Evolutionary conservation across 768 basidiomycete species (phyloP).

Genomic region (Boletus rex-veris): DNA sequence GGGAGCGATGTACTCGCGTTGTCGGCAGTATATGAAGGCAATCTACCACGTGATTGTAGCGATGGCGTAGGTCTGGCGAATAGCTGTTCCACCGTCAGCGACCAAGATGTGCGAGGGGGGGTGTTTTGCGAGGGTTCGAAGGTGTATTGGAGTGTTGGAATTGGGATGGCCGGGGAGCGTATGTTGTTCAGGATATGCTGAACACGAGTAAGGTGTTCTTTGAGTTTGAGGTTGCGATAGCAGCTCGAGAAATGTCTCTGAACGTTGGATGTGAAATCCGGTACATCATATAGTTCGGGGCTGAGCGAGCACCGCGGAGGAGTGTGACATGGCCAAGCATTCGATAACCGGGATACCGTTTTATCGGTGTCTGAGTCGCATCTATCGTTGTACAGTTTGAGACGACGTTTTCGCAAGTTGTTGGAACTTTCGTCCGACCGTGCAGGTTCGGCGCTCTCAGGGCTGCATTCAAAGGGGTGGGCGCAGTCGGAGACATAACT

Average conservation of each 20-base stretch:
- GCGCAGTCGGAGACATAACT: background rate
- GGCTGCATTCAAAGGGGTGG: background rate
- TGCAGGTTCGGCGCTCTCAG: background rate
- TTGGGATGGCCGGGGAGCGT: background rate
- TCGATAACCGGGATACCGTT: slow-evolving; percentile 1
- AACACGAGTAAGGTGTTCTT: background rate
- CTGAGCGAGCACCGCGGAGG: slow-evolving; percentile 1
- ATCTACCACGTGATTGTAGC: background rate
- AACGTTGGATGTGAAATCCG: background rate
- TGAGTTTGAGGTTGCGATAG: slow-evolving; percentile 6
- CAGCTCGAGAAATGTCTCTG: slow-evolving; percentile 6
- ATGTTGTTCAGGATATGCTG: background rate
- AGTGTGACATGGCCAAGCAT: slow-evolving; percentile 12
- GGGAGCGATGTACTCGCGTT: background rate
- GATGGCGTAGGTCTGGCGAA: slow-evolving; percentile 2
- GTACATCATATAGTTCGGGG: background rate
- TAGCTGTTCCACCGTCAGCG: background rate
- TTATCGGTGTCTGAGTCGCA: background rate
- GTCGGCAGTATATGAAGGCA: background rate
- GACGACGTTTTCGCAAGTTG: background rate
- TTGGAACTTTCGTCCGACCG: background rate
- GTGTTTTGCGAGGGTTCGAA: background rate
- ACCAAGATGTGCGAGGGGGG: background rate
- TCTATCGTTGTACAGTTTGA: background rate
- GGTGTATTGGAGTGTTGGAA: background rate